Evolutionary conservation across 805 yeast species (phyloP).

Genomic region (Starmerella bombi): DNA sequence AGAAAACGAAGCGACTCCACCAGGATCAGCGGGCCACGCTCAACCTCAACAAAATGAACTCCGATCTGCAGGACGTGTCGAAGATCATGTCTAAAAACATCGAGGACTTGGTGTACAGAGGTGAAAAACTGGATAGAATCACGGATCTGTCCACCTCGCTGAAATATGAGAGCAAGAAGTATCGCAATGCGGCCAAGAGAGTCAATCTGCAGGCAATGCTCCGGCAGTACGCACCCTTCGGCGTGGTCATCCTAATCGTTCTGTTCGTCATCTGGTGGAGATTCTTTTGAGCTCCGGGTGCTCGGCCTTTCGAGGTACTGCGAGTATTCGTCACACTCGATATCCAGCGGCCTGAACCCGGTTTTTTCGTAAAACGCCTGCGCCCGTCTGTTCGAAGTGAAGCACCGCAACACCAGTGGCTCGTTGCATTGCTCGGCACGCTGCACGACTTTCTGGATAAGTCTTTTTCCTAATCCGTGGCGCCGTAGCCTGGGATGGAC

Average conservation of each 20-base stretch:
- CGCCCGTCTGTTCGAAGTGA: conserved; percentile 9
- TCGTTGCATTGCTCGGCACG: conserved; percentile 1
- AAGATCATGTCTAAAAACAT: conserved; percentile 93
- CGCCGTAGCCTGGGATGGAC: conserved; percentile 9
- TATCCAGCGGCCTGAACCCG: conserved; percentile 4
- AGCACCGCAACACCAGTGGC: conserved; percentile 12
- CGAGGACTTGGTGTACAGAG: conserved; percentile 87
- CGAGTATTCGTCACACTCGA: not conserved
- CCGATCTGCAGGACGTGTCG: conserved; percentile 84
- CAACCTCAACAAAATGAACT: conserved; percentile 72
- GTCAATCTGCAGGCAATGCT: conserved; percentile 81
- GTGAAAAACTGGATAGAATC: conserved; percentile 82
- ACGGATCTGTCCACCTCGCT: conserved; percentile 71
- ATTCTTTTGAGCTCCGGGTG: conserved; percentile 32
- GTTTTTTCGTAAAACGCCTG: conserved; percentile 7
- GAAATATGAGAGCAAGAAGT: conserved; percentile 72
- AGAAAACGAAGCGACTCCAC: conserved; percentile 77
- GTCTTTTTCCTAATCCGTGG: conserved; percentile 10
- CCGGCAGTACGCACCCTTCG: conserved; percentile 81
- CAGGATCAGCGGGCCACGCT: conserved; percentile 85
- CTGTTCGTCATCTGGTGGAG: conserved; percentile 77
- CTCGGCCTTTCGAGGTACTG: not conserved
- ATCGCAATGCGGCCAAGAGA: conserved; percentile 76
- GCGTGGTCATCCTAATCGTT: conserved; percentile 49
- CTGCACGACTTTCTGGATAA: conserved; percentile 3